Evolutionary conservation across 2,329 filamentous ascomycete species (phyloP), one percentile per base, ranked within the genome.

Genomic region (Daldinia sp.): DNA sequence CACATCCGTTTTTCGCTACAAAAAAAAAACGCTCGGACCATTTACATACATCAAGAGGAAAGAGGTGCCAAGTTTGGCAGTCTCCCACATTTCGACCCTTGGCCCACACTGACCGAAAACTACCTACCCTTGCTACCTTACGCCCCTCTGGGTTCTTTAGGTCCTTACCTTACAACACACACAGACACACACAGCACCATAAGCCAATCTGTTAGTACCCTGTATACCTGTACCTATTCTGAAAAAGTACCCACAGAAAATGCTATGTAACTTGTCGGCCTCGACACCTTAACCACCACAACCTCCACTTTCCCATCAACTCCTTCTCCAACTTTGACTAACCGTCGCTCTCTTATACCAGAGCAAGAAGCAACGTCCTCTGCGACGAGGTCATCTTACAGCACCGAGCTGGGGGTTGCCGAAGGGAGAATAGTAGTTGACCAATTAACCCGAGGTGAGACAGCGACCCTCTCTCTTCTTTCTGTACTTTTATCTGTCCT

Each of bases 371-470:
- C 49, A 45, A 5, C 61, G 57, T 67, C 60, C 57, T 58, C 58
- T 57, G 61, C 50, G 58, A 67, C 57, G 60, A 66, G 56, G 51
- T 54, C 34, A 58, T 61, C 49, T 49, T 37, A 54, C 37, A 61
- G 49, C 53, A 61, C 39, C 45, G 53, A 68, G 60, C 58, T 62
- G 66, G 66, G 63, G 66, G 63, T 60, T 58, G 65, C 59, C 61
- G 64, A 68, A 63, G 59, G 64, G 67, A 62, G 64, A 68, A 23
- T 39, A 57, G 50, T 49, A 58, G 53, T 53, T 61, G 51, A 35
- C 43, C 45, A 48, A 30, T 48, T 54, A 66, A 59, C 60, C 62
- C 67, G 65, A 67, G 72, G 72, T 73, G 67, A 73, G 72, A 73
- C 71, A 73, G 3, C 60, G 54, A 57, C 67, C 65, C 64, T 65